Evolutionary conservation across 768 basidiomycete genomes (phyloP), one percentile per base, ranked within the genome.

Genomic region (Pulveroboletus sp.): DNA sequence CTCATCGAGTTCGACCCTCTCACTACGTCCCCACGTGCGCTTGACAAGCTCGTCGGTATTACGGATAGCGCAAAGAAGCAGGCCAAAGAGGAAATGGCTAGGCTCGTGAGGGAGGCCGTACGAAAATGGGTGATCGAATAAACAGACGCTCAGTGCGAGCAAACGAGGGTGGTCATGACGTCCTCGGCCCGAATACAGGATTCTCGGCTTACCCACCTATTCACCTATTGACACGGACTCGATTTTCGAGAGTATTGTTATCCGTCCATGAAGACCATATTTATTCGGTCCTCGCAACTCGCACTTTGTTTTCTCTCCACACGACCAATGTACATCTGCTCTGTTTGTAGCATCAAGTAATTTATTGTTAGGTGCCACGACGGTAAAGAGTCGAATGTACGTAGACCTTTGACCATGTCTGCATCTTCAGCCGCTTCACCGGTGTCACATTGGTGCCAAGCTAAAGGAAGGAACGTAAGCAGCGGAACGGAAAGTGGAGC

Each of bases 1-100:
- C 66, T 86, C n/a, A 75, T 95, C 22, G 83, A 85, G 63, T 93
- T 95, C 59, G 86, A 95, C 57, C 91, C 92, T 9, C 71, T 94
- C 36, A 75, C 76, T 50, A 83, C 86, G 13, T 82, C 85, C 2
- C 83, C 89, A 2, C 75, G 77, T 3, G 75, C 86, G 41, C 69
- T 94, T 26, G 86, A 91, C 59, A 81, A 79, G 27, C 73, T 90
- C 8, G 83, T 88, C 45, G 88, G 87, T 5, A 86, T 92, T 51
- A 81, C 86, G 0, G 81, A 85, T 48, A 86, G 84, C 58, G 87
- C 89, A 36, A 91, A 90, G 76, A 88, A 87, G 62, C 82, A 87
- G 56, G 89, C 87, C 19, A 80, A 79, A 58, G 76, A 81, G 39
- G 89, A 91, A 54, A 86, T 90, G 81, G 75, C 79, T 5, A 71